A percentile compares a stretch with the other conserved stretches of the same genome.
Conservation (phyloP, 1,284 basidiomycete genomes). For the Irpex sp. region DNA sequence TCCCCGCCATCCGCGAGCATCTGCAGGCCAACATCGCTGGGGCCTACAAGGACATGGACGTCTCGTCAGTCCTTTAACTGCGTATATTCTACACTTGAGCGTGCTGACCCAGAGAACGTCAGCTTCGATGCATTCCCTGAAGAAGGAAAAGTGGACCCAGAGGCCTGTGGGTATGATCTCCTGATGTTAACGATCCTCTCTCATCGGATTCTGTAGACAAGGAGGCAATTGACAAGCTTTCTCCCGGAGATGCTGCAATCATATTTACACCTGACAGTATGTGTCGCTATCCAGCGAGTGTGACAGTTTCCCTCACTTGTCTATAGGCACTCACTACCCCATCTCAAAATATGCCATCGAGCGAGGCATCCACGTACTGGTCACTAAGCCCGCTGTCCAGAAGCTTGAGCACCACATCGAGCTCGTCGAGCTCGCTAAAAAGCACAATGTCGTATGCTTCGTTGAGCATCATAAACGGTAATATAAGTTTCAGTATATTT, state of each 20-base stretch:
- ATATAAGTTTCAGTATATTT: neutral
- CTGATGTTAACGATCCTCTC: neutral
- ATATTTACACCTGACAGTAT: conserved; percentile 85
- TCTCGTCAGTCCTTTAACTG: conserved; percentile 46
- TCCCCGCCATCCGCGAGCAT: conserved; percentile 80
- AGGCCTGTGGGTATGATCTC: conserved; percentile 64
- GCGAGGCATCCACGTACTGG: conserved; percentile 80
- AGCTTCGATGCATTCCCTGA: conserved; percentile 83
- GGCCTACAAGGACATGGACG: conserved; percentile 85
- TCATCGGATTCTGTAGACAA: conserved; percentile 56
- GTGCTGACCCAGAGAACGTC: conserved; percentile 7
- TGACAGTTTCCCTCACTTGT: neutral
- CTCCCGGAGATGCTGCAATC: conserved; percentile 83
- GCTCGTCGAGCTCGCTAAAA: conserved; percentile 70
- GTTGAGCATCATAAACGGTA: conserved; percentile 87
- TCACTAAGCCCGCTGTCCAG: conserved; percentile 92
- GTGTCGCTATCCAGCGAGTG: conserved; percentile 20
- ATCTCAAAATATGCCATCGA: conserved; percentile 87
- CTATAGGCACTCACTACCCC: conserved; percentile 76
- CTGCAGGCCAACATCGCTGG: conserved; percentile 79
- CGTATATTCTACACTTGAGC: neutral
- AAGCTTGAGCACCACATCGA: conserved; percentile 79
- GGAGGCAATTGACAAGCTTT: conserved; percentile 75
- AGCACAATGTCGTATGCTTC: conserved; percentile 83
- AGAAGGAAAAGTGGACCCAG: conserved; percentile 63